Percentiles rank a stretch among this genome's conserved stretches.
phyloP scores from a whole-genome alignment of 2,329 filamentous ascomycete species.

The Colletotrichum sp. region DNA sequence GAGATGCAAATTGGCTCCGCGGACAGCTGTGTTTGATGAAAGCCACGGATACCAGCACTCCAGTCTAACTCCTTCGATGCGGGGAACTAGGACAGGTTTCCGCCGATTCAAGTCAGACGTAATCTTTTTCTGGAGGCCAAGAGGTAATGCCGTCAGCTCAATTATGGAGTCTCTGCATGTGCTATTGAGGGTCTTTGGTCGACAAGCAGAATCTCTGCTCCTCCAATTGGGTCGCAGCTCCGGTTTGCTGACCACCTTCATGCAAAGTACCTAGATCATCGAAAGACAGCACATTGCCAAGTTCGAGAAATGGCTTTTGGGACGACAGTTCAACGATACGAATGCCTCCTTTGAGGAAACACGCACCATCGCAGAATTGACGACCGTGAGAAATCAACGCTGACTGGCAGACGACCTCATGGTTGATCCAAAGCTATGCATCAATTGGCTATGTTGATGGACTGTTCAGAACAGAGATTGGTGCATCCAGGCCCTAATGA shows the following conservation, averaged over 20 bases:
- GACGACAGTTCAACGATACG: background rate
- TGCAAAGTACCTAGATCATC: background rate
- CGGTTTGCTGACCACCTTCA: background rate
- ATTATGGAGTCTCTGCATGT: background rate
- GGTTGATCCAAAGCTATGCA: background rate
- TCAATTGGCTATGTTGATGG: background rate
- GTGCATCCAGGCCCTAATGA: background rate
- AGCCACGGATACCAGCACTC: accelerated
- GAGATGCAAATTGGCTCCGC: accelerated
- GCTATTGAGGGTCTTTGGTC: background rate
- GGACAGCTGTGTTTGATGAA: too few relatives aligned
- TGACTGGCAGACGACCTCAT: background rate
- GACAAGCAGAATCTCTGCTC: background rate
- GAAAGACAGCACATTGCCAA: background rate
- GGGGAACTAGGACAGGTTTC: background rate
- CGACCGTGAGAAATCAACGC: background rate
- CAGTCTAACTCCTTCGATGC: accelerated
- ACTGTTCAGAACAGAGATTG: background rate
- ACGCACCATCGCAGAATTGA: background rate
- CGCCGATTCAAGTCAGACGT: background rate
- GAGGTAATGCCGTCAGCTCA: background rate
- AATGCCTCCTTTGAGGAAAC: background rate
- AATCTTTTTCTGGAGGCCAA: too few relatives aligned
- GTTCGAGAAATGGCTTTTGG: background rate
- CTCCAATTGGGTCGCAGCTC: background rate